Percentiles rank a stretch among this genome's conserved stretches.
These are phyloP conservation scores for Mycena galopus DNA, from an alignment of 768 basidiomycete species.

Conservation along the genomic window DNA sequence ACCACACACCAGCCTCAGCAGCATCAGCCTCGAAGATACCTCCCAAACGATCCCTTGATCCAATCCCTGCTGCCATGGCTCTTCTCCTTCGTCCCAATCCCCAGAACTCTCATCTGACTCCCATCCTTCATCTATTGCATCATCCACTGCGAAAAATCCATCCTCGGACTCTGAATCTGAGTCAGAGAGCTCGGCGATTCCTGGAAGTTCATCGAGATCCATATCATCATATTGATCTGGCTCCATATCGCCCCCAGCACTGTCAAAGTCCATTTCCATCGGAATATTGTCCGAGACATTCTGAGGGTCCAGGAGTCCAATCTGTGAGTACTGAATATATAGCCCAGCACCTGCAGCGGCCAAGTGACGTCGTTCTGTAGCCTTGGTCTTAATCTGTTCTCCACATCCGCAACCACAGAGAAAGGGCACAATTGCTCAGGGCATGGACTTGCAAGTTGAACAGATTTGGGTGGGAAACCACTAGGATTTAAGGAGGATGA, in stretches of 20 bases:
- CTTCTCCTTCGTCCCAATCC: conserved; percentile 12
- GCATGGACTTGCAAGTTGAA: no score
- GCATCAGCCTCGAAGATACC: conserved; percentile 16
- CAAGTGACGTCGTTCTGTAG: conserved; percentile 11
- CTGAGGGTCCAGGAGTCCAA: no score
- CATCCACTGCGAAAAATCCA: conserved; percentile 3
- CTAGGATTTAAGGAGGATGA: no score
- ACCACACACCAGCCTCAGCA: conserved; percentile 8
- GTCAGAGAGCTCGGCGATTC: neutral
- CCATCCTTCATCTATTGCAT: neutral
- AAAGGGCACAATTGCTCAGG: neutral
- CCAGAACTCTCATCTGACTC: conserved; percentile 9
- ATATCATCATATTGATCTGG: neutral
- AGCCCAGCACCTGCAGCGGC: neutral
- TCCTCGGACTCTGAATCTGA: conserved; percentile 19
- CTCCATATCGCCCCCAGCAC: no score
- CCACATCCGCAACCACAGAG: conserved; percentile 12
- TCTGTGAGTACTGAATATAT: conserved; percentile 8
- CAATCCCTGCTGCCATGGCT: conserved; percentile 16
- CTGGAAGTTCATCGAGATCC: neutral
- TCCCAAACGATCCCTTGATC: conserved; percentile 16
- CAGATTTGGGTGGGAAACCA: no score
- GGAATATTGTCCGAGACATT: neutral
- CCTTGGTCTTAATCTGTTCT: neutral
- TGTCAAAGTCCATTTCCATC: neutral